Conservation (phyloP, 73 alveolate species). For the Tetrahymena borealis region DNA sequence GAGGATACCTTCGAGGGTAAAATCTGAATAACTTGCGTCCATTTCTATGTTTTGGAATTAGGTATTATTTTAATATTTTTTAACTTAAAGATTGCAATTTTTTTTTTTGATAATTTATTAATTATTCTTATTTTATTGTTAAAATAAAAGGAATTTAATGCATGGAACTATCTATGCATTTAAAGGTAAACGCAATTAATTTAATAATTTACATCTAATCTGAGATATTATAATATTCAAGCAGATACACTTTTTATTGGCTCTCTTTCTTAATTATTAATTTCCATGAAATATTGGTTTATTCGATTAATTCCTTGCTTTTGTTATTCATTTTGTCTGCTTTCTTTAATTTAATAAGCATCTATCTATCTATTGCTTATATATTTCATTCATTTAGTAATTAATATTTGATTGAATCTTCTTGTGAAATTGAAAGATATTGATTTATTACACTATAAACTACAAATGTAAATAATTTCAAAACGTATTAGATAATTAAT, state of each 20-base stretch:
- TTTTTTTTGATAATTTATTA: background rate
- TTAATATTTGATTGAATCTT: too few relatives aligned
- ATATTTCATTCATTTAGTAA: too few relatives aligned
- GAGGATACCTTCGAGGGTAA: constrained; percentile 3
- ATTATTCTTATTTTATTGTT: background rate
- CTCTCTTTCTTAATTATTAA: too few relatives aligned
- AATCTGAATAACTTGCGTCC: background rate
- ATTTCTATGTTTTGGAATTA: background rate
- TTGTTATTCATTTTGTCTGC: background rate
- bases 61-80: background rate
- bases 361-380: too few relatives aligned
- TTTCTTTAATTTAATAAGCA: background rate
- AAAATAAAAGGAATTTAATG: background rate
- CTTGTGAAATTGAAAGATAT: too few relatives aligned
- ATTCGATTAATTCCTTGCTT: background rate
- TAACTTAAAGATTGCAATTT: background rate
- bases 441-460: background rate
- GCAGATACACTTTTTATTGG: too few relatives aligned
- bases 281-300: too few relatives aligned
- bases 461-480: background rate
- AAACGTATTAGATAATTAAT: background rate
- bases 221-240: background rate
- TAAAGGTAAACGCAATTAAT: background rate
- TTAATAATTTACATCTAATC: background rate
- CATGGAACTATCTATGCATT: background rate